Evolutionary conservation across 805 yeast genomes (phyloP).

Genomic region (Barnettozyma sp.): DNA sequence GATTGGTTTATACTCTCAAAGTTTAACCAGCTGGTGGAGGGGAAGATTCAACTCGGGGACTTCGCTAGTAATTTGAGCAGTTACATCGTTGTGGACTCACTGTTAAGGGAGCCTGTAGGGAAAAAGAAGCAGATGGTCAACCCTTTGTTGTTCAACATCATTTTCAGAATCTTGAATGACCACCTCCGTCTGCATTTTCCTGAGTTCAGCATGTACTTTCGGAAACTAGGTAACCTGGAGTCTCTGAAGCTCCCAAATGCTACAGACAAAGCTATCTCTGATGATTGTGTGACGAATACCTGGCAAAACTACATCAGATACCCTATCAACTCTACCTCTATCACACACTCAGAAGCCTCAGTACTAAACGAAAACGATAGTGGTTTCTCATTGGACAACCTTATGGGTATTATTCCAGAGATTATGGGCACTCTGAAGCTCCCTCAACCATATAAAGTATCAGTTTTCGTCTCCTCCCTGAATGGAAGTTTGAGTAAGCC

Average conservation of each 20-base stretch:
- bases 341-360: no score
- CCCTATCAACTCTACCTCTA: slow-evolving; percentile 5
- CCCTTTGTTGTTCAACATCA: slow-evolving; percentile 8
- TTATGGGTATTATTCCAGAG: no score
- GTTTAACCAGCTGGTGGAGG: slow-evolving; percentile 2
- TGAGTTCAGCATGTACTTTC: slow-evolving; percentile 7
- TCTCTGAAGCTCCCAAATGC: not conserved
- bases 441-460: slow-evolving; percentile 1
- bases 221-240: not conserved
- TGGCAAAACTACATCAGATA: slow-evolving; percentile 17
- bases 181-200: slow-evolving; percentile 10
- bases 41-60: slow-evolving; percentile 6
- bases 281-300: no score
- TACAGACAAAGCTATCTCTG: no score
- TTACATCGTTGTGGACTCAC: slow-evolving; percentile 2
- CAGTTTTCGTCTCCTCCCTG: not conserved
- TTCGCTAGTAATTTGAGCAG: slow-evolving; percentile 4
- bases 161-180: slow-evolving; percentile 9
- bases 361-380: no score
- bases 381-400: no score
- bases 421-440: not conserved
- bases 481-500: not conserved
- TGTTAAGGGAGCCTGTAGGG: not conserved
- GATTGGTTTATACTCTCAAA: slow-evolving; percentile 2
- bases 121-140: slow-evolving; percentile 2